Base-by-base conservation (phyloP, 306 rosid genomes). In the Ormosia emarginata region DNA sequence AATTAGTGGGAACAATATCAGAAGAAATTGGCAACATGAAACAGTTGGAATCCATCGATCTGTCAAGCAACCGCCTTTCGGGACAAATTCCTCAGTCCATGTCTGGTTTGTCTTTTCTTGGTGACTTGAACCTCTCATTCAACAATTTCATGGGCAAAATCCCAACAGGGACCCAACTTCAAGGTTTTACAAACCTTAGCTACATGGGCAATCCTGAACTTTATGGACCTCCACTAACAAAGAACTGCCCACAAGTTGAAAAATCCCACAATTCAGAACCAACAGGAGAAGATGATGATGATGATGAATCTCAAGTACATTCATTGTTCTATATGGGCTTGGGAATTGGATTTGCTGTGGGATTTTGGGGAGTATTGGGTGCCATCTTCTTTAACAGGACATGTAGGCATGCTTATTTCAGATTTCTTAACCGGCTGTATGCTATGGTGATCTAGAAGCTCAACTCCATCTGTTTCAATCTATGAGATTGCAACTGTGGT, bases 51-150 rank as follows among this genome's bases (percentile, higher is more conserved):
- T 47, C 85, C 34, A 47, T 87, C 29, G 87, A 83, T 62, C 61
- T 81, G 9, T 87, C 86, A 37, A 9, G 2, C 7, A 84, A 87
- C 63, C 5, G n/a, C 4, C 49, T 87, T 14, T 61, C 24, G 0
- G 87, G 90, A 29, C 5, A 77, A 72, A 87, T 87, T 41, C 84
- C 86, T n/a, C n/a, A 13, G 14, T 72, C 79, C 67, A 71, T 84
- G 75, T 39, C 75, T 8, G 10, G 8, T 8, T 61, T 77, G 13
- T 64, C 69, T 67, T 82, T 41, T 24, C 56, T 84, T 36, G 67
- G 9, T 10, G 39, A 13, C 8, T 57, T 87, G 39, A 78, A 87
- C 68, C 47, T 84, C 9, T 83, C 90, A 17, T 67, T 77, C 82
- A 87, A 87, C 43, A 36, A 73, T 62, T 77, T 81, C 5, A 6